Evolutionary conservation across 495 filamentous ascomycete genomes (phyloP), one percentile per base, ranked within the genome.

Genomic region (Lophiostoma macrostomum): DNA sequence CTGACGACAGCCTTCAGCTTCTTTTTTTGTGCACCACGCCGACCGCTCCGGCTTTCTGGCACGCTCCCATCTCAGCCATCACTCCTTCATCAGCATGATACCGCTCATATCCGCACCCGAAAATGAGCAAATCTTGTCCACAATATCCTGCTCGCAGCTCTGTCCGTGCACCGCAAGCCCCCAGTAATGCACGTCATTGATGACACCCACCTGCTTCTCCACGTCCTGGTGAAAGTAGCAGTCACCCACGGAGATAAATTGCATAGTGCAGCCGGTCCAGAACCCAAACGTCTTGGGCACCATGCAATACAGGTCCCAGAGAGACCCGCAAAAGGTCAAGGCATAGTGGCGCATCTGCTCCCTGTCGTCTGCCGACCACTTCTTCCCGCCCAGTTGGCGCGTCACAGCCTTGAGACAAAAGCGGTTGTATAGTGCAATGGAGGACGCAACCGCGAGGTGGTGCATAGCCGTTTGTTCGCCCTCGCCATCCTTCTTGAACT

Each of bases 171-270:
- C 37, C 7, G 7, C 7, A 7, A 40, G 10, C 8, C 37, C 37
- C 37, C 37, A 40, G 22, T 25, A 45, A 45, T 45, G 41, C 6
- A 45, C 18, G 22, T 45, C 41, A 29, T 45, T 45, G 23, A 45
- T 27, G 18, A 27, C 18, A 23, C 19, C 23, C 7, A 20, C 23
- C 18, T 30, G 20, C 18, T 27, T 6, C 41, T 27, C 19, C 11
- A 27, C 12, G 22, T 23, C 41, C 7, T 7, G 29, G 29, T 32
- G 29, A n/a, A 32, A 7, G n/a, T n/a, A 7, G 29, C 41, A 45
- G 22, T 45, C 41, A 23, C 41, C 41, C 11, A 8, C 7, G 41
- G 25, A 45, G 22, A 45, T 45, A 8, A 5, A 5, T 12, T 12
- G 28, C 41, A 45, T 45, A 23, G 10, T 25, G 23, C 41, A 45